A percentile compares a stretch with the other conserved stretches of the same genome.
phyloP scores from a whole-genome alignment of 1,284 basidiomycete species.

The Tremellales sp. region DNA sequence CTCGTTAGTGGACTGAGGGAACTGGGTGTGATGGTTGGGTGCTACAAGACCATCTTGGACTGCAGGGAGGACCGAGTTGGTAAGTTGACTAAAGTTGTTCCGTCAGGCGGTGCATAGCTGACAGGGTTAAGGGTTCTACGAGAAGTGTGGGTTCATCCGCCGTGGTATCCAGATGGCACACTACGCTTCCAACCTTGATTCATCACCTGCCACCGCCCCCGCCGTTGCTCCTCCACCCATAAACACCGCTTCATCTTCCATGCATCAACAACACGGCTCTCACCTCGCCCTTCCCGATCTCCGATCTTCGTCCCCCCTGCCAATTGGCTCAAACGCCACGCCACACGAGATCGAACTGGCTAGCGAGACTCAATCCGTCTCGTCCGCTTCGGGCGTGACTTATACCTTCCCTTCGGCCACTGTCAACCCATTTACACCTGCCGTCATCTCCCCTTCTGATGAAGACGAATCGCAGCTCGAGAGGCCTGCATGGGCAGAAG shows the following conservation, averaged over 20 bases:
- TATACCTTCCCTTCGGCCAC: constrained; percentile 21
- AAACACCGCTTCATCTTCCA: background rate
- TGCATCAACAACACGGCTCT: background rate
- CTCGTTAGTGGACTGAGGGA: constrained; percentile 77
- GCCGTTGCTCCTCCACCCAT: background rate
- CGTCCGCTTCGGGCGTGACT: constrained; percentile 14
- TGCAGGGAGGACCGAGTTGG: constrained; percentile 85
- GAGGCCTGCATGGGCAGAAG: constrained; percentile 20
- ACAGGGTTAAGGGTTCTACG: constrained; percentile 78
- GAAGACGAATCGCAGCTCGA: background rate
- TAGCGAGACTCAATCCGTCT: constrained; percentile 1
- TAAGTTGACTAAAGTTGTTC: constrained; percentile 53
- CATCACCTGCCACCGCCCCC: background rate
- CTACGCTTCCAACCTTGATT: constrained; percentile 13
- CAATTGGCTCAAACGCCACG: no score
- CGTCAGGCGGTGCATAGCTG: constrained; percentile 31
- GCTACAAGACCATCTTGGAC: constrained; percentile 95
- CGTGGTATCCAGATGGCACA: constrained; percentile 32
- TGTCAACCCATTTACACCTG: constrained; percentile 1
- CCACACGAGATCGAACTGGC: background rate
- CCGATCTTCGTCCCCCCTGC: background rate
- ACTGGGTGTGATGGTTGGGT: constrained; percentile 69
- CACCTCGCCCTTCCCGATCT: background rate
- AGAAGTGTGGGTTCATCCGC: constrained; percentile 71
- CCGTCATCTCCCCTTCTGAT: background rate